These are phyloP conservation scores for Dactylonectria estremocensis DNA, from an alignment of 2,329 filamentous ascomycete genomes.

Conservation along the genomic window DNA sequence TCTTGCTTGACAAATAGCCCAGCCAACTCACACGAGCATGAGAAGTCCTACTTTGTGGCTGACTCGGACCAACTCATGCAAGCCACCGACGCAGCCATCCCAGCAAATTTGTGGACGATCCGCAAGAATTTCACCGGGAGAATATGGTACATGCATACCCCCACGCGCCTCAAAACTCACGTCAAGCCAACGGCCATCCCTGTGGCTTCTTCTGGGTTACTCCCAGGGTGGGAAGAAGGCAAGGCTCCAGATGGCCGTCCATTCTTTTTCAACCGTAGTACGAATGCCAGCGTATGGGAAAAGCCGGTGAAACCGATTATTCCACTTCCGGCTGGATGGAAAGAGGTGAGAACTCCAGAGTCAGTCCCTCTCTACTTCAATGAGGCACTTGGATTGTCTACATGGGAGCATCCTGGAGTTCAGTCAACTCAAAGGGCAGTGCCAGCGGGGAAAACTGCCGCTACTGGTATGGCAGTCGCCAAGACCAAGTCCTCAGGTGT, in stretches of 20 bases:
- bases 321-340: background rate
- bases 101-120: background rate
- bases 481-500: background rate
- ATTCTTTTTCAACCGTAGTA: background rate
- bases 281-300: background rate
- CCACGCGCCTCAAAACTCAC: background rate
- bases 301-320: background rate
- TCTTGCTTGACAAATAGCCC: background rate
- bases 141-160: background rate
- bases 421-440: background rate
- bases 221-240: background rate
- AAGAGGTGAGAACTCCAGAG: background rate
- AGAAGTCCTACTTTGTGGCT: background rate
- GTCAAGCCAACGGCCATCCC: background rate
- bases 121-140: background rate
- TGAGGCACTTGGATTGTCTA: background rate
- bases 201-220: background rate
- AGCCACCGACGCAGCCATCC: background rate
- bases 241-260: background rate
- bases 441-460: background rate
- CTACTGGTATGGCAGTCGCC: background rate
- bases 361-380: background rate
- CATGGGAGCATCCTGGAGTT: background rate
- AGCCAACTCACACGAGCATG: background rate
- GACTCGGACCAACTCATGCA: background rate